Base-by-base conservation (phyloP, 805 yeast genomes). In the Ogataea chonburiensis region DNA sequence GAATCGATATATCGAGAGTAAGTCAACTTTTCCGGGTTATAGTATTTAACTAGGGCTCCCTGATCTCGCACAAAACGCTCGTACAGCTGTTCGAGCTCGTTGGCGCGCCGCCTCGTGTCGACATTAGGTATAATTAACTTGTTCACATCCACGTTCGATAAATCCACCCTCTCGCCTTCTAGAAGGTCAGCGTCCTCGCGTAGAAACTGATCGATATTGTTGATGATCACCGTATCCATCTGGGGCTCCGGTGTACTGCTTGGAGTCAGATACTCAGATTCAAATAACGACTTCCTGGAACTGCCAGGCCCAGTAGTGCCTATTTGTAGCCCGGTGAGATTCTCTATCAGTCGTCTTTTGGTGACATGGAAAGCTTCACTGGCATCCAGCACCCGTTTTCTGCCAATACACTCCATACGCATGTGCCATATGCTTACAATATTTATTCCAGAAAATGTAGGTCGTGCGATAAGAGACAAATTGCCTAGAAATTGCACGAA, bases 141-240 rank as follows among this genome's bases (percentile, higher is more conserved):
- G 15, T 26, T 28, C 9, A 43, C 14, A 26, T 48, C 50, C n/a
- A 46, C 27, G 9, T 43, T 37, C 10, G 37, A 28, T 8, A 47
- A 21, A 15, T 44, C 44, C 8, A 39, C 33, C n/a, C 28, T 27
- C n/a, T 34, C 32, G 6, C 37, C 43, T 12, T 28, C 43, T 12
- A 22, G 17, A 13, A 16, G 27, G 16, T 55, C 60, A 7, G 49
- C 47, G 24, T 52, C 48, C 4, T 51, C 51, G 16, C 42, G 17
- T 15, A 53, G 27, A 31, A 50, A 54, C 35, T 54, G 53, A 26
- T 56, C 60, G 6, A 54, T 53, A 10, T 43, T 45, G 7, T 49
- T 31, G 9, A 56, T 53, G 13, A 45, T 25, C 5, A 53, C 46
- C 10, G 34, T 42, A 19, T 50, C 46, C 5, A 11, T 23, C 8